These are phyloP conservation scores for Dimocarpus longan DNA, from an alignment of 345 rosid genomes.

Conservation along the genomic window DNA sequence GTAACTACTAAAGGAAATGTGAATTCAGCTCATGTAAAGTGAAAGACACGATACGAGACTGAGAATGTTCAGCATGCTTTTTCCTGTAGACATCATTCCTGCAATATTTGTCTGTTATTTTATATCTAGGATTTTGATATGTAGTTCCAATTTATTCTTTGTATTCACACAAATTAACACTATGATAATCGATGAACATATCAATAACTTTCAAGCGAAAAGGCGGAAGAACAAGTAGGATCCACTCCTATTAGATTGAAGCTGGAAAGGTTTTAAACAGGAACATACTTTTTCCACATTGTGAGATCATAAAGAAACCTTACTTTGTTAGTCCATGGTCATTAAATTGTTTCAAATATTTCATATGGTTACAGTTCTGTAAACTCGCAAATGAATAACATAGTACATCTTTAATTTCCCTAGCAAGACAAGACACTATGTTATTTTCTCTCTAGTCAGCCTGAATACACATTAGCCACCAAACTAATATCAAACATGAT, in stretches of 20 bases:
- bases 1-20: background rate
- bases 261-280: background rate
- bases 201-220: background rate
- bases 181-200: background rate
- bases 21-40: background rate
- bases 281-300: background rate
- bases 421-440: background rate
- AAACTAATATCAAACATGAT: background rate
- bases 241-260: background rate
- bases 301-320: background rate
- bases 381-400: background rate
- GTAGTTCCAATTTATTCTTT: background rate
- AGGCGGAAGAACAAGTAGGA: background rate
- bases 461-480: background rate
- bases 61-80: background rate
- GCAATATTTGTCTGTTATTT: background rate
- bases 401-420: background rate
- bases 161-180: background rate
- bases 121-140: background rate
- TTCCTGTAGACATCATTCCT: background rate
- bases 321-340: background rate
- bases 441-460: background rate
- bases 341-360: background rate
- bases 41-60: background rate
- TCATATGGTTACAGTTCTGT: background rate